A percentile compares a stretch with the other conserved stretches of the same genome.
These are phyloP conservation scores for Wickerhamiella bombiphila DNA, from an alignment of 805 yeast species.

Conservation along the genomic window DNA sequence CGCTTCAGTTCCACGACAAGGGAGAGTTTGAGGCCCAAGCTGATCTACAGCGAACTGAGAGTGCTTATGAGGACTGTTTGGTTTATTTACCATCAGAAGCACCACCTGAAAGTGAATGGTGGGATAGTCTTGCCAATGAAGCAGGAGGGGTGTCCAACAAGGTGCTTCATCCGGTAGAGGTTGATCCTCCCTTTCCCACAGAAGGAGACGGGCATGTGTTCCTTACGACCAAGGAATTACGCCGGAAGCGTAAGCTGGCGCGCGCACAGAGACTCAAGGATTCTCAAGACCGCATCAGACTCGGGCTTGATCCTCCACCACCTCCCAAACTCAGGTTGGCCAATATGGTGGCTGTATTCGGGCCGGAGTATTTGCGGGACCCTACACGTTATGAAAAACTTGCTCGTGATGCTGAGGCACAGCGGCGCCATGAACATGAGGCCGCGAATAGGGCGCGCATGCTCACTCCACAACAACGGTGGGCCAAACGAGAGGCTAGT, in stretches of 20 bases:
- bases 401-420: constrained; percentile 55
- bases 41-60: background rate
- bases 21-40: background rate
- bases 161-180: background rate
- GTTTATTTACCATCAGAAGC: background rate
- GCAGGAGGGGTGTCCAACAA: background rate
- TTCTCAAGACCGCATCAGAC: constrained; percentile 56
- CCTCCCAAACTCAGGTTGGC: constrained; percentile 75
- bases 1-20: background rate
- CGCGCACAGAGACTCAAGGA: constrained; percentile 51
- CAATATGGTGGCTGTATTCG: constrained; percentile 73
- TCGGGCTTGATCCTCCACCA: constrained; percentile 79
- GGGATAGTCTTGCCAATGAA: background rate
- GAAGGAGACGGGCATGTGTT: constrained; percentile 13
- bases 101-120: constrained; percentile 1
- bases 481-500: constrained; percentile 34
- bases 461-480: constrained; percentile 41
- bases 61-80: background rate
- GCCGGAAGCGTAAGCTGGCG: constrained; percentile 60
- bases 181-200: background rate
- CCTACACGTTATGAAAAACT: constrained; percentile 73
- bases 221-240: constrained; percentile 37
- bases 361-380: constrained; percentile 73
- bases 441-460: constrained; percentile 47
- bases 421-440: constrained; percentile 45